These are phyloP conservation scores for Kluyveromyces sp. DNA, from an alignment of 1,139 yeast species.

Conservation along the genomic window DNA sequence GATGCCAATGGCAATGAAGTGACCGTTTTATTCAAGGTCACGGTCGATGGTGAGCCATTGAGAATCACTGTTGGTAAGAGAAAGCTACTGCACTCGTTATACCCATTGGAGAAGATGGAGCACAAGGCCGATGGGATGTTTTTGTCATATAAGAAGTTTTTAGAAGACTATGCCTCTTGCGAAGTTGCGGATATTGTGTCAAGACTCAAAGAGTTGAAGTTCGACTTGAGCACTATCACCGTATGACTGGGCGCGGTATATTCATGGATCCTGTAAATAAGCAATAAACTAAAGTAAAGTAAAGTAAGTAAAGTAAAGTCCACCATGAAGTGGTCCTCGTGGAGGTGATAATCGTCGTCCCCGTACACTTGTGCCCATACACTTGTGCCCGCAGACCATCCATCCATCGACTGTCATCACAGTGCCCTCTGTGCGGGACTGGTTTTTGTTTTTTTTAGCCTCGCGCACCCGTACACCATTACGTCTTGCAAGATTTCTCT, in stretches of 20 bases:
- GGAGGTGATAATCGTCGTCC: no score
- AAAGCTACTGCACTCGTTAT: slow-evolving; percentile 48
- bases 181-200: slow-evolving; percentile 31
- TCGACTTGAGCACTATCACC: slow-evolving; percentile 33
- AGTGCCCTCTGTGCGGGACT: background rate
- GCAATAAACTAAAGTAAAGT: no score
- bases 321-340: background rate
- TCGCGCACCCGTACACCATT: no score
- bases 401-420: background rate
- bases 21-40: slow-evolving; percentile 46
- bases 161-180: slow-evolving; percentile 32
- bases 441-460: background rate
- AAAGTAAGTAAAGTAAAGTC: no score
- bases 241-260: slow-evolving; percentile 7
- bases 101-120: slow-evolving; percentile 41
- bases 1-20: slow-evolving; percentile 31
- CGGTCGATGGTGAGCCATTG: slow-evolving; percentile 38
- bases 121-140: slow-evolving; percentile 39
- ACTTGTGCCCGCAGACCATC: background rate
- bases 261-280: no score
- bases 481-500: no score
- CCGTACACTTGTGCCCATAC: background rate
- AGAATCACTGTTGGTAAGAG: slow-evolving; percentile 56
- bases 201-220: slow-evolving; percentile 31
- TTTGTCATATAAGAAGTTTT: slow-evolving; percentile 40